Percentiles rank a stretch among this genome's conserved stretches.
phyloP scores from a whole-genome alignment of 2,329 filamentous ascomycete genomes.

The Fonsecaea erecta region DNA sequence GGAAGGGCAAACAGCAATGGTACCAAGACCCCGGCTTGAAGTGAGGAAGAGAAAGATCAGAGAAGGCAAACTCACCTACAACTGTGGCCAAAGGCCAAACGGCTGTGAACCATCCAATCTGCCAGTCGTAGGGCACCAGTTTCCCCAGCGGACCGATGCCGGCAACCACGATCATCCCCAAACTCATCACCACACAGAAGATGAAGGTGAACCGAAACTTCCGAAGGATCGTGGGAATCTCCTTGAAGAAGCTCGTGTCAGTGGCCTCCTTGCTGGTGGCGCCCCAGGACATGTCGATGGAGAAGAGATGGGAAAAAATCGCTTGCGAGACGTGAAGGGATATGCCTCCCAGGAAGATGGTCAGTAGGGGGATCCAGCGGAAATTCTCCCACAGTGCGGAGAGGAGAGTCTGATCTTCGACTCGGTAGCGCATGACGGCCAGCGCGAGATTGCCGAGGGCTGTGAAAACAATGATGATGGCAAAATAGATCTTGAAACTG shows the following conservation, averaged over 20 bases:
- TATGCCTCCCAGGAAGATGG: constrained; percentile 81
- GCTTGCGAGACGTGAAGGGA: constrained; percentile 81
- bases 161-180: constrained; percentile 56
- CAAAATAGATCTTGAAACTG: constrained; percentile 67
- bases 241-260: constrained; percentile 82
- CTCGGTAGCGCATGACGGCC: constrained; percentile 66
- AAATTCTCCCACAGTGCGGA: constrained; percentile 60
- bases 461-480: constrained; percentile 68
- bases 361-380: constrained; percentile 66
- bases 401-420: constrained; percentile 59
- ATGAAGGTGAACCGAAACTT: constrained; percentile 69
- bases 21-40: constrained; percentile 12
- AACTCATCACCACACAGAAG: constrained; percentile 52
- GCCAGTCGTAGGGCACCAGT: constrained; percentile 57
- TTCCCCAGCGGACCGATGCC: constrained; percentile 41
- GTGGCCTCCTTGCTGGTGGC: constrained; percentile 75
- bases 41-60: constrained; percentile 37
- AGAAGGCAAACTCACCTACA: constrained; percentile 45
- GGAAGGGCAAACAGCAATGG: constrained; percentile 39
- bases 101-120: constrained; percentile 62
- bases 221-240: constrained; percentile 77
- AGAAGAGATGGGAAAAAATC: constrained; percentile 79
- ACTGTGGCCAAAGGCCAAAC: constrained; percentile 63
- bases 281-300: constrained; percentile 85
- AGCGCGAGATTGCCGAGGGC: constrained; percentile 65